Evolutionary conservation across 2,329 filamentous ascomycete species (phyloP).

Genomic region (Fonsecaea pedrosoi): DNA sequence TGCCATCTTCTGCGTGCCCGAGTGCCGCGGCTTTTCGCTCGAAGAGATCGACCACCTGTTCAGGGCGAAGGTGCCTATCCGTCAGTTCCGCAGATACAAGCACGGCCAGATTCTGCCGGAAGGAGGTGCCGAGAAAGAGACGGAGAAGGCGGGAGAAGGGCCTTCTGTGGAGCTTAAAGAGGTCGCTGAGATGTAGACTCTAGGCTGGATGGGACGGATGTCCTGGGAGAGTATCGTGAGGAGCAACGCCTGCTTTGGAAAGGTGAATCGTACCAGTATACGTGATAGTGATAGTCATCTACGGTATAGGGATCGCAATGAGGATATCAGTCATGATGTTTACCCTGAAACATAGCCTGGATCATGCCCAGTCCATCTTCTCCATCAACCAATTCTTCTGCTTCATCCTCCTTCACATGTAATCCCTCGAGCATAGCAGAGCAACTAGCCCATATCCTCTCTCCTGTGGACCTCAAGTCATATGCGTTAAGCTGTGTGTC

Average conservation of each 20-base stretch:
- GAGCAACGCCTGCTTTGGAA: background rate
- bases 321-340: background rate
- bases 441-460: too few species aligned
- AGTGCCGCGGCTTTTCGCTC: constrained; percentile 28
- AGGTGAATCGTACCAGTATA: background rate
- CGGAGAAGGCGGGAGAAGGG: constrained; percentile 18
- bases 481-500: too few species aligned
- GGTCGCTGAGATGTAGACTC: constrained; percentile 8
- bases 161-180: constrained; percentile 22
- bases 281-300: background rate
- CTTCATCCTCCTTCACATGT: background rate
- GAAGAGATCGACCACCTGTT: constrained; percentile 32
- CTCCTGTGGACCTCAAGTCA: too few species aligned
- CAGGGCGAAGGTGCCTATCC: constrained; percentile 12
- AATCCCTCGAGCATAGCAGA: too few species aligned
- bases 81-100: constrained; percentile 23
- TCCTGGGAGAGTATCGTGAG: background rate
- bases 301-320: background rate
- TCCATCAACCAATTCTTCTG: background rate
- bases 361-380: background rate
- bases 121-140: background rate
- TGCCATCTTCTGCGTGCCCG: constrained; percentile 33
- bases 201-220: background rate
- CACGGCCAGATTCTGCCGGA: constrained; percentile 30
- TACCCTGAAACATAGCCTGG: background rate